These are phyloP conservation scores for Potentilla sterilis DNA, from an alignment of 306 rosid species.

Conservation along the genomic window DNA sequence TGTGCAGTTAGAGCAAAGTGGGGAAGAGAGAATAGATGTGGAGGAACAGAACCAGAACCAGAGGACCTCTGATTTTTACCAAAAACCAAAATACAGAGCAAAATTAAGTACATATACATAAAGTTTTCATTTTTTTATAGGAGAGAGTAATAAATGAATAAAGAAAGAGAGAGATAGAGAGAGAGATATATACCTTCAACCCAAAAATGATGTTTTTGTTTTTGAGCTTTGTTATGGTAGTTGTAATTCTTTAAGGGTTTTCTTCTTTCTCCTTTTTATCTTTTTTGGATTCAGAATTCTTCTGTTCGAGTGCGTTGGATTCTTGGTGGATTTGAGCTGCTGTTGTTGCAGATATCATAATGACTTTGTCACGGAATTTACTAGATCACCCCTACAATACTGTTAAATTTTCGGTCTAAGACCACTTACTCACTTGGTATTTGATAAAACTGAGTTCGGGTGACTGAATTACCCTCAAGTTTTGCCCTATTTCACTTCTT, in stretches of 20 bases:
- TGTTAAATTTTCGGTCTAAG: constrained; percentile 25
- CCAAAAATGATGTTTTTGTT: constrained; percentile 29
- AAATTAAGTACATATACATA: constrained; percentile 3
- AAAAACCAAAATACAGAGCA: constrained; percentile 22
- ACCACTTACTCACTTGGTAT: background rate
- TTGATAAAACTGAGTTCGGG: background rate
- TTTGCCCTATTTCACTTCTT: background rate
- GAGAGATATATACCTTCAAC: constrained; percentile 21
- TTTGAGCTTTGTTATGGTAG: constrained; percentile 12
- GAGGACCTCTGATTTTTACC: constrained; percentile 35
- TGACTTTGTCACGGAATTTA: constrained; percentile 20
- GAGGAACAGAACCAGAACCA: constrained; percentile 29
- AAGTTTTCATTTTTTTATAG: constrained; percentile 17
- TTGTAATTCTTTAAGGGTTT: constrained; percentile 3
- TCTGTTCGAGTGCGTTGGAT: constrained; percentile 22
- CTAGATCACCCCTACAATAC: constrained; percentile 28
- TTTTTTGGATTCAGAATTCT: constrained; percentile 9
- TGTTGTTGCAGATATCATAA: constrained; percentile 46
- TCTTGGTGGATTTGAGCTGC: constrained; percentile 32
- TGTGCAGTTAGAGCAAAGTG: constrained; percentile 21
- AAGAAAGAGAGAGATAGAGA: constrained; percentile 35
- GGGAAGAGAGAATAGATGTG: constrained; percentile 36
- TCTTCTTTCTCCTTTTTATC: background rate
- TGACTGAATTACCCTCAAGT: constrained; percentile 5
- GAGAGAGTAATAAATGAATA: constrained; percentile 25